Conservation (phyloP, 2,329 filamentous ascomycete species). For the Cladosporium sp. region DNA sequence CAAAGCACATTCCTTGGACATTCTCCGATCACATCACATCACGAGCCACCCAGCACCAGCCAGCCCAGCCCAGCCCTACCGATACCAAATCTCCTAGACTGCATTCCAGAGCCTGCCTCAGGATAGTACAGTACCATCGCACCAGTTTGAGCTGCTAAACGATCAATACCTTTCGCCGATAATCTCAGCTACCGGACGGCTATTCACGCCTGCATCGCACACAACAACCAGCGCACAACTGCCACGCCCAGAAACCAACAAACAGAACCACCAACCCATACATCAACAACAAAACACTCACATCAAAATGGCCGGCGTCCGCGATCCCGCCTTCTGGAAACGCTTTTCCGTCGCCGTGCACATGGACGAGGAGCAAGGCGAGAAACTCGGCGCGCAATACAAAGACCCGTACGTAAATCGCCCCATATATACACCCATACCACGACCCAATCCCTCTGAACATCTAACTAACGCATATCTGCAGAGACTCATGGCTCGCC, state of each 20-base stretch:
- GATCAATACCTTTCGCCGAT: not conserved
- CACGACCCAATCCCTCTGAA: not conserved
- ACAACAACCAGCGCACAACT: not conserved
- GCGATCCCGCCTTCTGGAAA: conserved; percentile 62
- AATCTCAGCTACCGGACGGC: not conserved
- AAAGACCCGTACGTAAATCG: conserved; percentile 12
- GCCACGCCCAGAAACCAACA: not conserved
- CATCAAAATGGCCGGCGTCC: conserved; percentile 50
- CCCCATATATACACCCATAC: not conserved
- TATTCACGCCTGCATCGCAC: not conserved
- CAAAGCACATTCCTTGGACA: conserved; percentile 18
- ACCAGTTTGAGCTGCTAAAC: not conserved
- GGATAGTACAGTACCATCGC: not conserved
- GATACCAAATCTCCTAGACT: not conserved
- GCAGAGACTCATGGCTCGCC: conserved; percentile 57
- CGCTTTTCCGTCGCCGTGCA: conserved; percentile 62
- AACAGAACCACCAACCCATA: not conserved
- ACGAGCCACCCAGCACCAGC: not conserved
- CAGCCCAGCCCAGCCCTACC: conserved; percentile 10
- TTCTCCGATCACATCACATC: not conserved
- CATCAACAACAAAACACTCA: not conserved
- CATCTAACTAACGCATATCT: not conserved
- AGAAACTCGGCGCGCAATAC: conserved; percentile 13
- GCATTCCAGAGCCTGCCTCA: conserved; percentile 24
- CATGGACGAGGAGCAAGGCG: conserved; percentile 51